Evolutionary conservation across 2,329 filamentous ascomycete genomes (phyloP), one percentile per base, ranked within the genome.

Genomic region (Pseudopithomyces chartarum): DNA sequence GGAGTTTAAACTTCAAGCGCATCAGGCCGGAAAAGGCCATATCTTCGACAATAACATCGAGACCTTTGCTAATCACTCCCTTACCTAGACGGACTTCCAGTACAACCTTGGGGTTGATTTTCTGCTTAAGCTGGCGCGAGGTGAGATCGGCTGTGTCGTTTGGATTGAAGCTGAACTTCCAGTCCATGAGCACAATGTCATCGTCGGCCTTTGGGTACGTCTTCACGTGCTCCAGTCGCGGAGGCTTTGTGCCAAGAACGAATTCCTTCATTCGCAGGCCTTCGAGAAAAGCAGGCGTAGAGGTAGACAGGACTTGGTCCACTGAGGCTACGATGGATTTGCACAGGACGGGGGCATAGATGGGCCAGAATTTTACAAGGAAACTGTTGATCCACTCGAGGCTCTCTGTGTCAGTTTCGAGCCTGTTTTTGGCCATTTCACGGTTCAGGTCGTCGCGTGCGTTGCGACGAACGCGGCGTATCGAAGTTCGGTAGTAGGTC

Each of bases 341-440:
- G 58, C 92, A 94, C 12, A 99, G 85, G 10, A 98, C 91, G 1
- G 95, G 95, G 54, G 95, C 92, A 74, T 97, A 98, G 70, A 99
- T 99, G 60, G 95, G 95, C 95, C 95, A 99, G 80, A 99, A 99
- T 76, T 99, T 99, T 79, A 96, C 87, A 67, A 99, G 76, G 80
- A 99, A 99, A 67, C 92, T 96, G 82, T 99, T 99, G 76, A 99
- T 98, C 95, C 95, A 99, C 76, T 99, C 95, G 47, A 99, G 82
- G 55, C 90, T 95, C 78, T 99, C 95, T 23, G 87, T 87, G 66
- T 99, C 95, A 8, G 88, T 95, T 67, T 98, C 95, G 52, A 99
- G 81, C 68, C 85, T 90, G 76, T 89, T 89, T 77, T 97, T 90
- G 12, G 90, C 88, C 82, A 97, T 84, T 76, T 97, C 93, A 52